Evolutionary conservation across 2,329 filamentous ascomycete genomes (phyloP), one percentile per base, ranked within the genome.

Genomic region (Fusarium pilosicola): DNA sequence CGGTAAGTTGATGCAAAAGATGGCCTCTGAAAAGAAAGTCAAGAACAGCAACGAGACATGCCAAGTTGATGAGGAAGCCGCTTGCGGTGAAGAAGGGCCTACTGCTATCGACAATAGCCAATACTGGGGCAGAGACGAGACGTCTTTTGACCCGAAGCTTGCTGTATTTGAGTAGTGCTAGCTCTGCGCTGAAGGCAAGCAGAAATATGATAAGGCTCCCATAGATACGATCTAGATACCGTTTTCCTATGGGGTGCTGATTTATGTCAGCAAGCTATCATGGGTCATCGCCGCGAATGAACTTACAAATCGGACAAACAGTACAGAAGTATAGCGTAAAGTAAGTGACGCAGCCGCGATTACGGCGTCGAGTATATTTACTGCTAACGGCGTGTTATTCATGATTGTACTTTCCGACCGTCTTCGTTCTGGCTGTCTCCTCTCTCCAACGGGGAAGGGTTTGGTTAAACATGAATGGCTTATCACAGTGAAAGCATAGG

Each of bases 371-470:
- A 60, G 34, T 6, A 39, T 22, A 18, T 0, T 26, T 1, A 39
- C 0, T 1, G 26, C 1, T 0, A 39, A 8, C 1, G 57, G 14
- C 1, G 7, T 4, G 1, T 4, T 22, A 1, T 10, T 7, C 57
- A 60, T 60, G 7, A n/a, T 38, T 10, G 1, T 2, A 3, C 1
- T 15, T 22, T 18, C 10, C 0, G 17, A n/a, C 7, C 7, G 7
- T 36, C 6, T 13, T 17, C 3, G 24, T 24, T 24, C 24, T 24
- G 24, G 24, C 24, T 24, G 24, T 24, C 24, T 24, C 24, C 24
- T 24, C 24, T 24, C 24, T 24, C 24, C 24, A 24, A 3, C 24
- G 24, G 8, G 32, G 17, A 20, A 14, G 9, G 3, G 12, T 6
- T 24, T 7, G 6, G 6, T 41, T 28, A 5, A 30, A 15, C 22